Percentiles rank a stretch among this genome's conserved stretches.
These are phyloP conservation scores for Phaseolus lunatus DNA, from an alignment of 306 rosid species.

Conservation along the genomic window DNA sequence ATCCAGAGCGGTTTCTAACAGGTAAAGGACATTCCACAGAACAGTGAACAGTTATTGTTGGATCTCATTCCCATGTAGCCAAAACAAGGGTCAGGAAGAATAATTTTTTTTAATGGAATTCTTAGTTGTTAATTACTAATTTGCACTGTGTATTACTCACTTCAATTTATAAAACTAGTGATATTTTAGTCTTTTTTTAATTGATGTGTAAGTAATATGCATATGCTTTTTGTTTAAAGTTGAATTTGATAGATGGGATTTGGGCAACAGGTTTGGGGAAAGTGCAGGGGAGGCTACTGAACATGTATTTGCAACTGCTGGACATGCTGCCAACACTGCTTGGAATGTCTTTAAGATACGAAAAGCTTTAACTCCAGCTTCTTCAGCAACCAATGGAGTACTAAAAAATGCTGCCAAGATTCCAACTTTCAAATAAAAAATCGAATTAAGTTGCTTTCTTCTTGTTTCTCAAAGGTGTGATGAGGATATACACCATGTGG, in stretches of 20 bases:
- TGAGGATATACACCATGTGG: not conserved
- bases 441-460: slow-evolving; percentile 14
- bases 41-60: not conserved
- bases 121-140: slow-evolving; percentile 6
- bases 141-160: not conserved
- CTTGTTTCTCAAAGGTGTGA: not conserved
- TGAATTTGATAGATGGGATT: not conserved
- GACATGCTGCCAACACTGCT: slow-evolving; percentile 75
- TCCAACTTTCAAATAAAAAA: slow-evolving; percentile 28
- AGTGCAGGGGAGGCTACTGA: slow-evolving; percentile 86
- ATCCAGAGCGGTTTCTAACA: slow-evolving; percentile 68
- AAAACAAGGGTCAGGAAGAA: no score
- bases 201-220: no score
- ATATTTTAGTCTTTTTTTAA: no score
- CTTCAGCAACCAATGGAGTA: slow-evolving; percentile 66
- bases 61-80: not conserved
- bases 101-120: not conserved
- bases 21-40: slow-evolving; percentile 51
- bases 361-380: slow-evolving; percentile 84
- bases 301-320: slow-evolving; percentile 81
- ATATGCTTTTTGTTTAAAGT: no score
- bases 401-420: slow-evolving; percentile 62
- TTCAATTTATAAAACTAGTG: no score
- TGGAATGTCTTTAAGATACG: slow-evolving; percentile 89
- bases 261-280: slow-evolving; percentile 77